phyloP scores from a whole-genome alignment of 768 basidiomycete genomes.

The Suillus alpinus region DNA sequence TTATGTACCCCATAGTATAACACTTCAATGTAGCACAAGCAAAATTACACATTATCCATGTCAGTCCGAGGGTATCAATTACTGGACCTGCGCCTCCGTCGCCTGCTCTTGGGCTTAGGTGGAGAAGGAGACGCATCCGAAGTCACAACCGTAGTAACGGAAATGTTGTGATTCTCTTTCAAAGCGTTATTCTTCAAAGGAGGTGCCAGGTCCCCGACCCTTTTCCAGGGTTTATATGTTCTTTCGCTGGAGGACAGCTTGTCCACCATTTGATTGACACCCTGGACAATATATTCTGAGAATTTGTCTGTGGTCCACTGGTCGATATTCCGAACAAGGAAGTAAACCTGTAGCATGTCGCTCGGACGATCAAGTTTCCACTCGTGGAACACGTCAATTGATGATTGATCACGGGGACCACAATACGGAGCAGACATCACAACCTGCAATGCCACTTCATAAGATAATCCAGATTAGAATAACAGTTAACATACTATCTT shows the following conservation, averaged over 20 bases:
- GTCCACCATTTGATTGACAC: slow-evolving; percentile 36
- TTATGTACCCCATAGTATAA: slow-evolving; percentile 9
- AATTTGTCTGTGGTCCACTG: slow-evolving; percentile 48
- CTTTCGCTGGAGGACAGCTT: slow-evolving; percentile 31
- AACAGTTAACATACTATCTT: slow-evolving; percentile 32
- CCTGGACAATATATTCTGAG: slow-evolving; percentile 35
- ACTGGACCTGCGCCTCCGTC: slow-evolving; percentile 29
- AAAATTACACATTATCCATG: background rate
- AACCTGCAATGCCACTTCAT: slow-evolving; percentile 28
- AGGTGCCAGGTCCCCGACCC: slow-evolving; percentile 33
- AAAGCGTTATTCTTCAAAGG: slow-evolving; percentile 16
- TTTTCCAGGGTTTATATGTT: slow-evolving; percentile 48
- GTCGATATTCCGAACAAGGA: slow-evolving; percentile 53
- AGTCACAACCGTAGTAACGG: slow-evolving; percentile 23
- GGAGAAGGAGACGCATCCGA: slow-evolving; percentile 23
- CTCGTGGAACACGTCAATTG: slow-evolving; percentile 38
- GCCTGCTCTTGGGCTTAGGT: slow-evolving; percentile 26
- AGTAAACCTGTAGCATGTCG: slow-evolving; percentile 48
- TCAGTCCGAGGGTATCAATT: slow-evolving; percentile 8
- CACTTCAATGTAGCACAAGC: slow-evolving; percentile 15
- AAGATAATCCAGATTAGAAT: background rate
- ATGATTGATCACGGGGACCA: slow-evolving; percentile 15
- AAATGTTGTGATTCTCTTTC: slow-evolving; percentile 37
- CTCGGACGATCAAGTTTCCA: slow-evolving; percentile 45
- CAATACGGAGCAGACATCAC: slow-evolving; percentile 51